These are phyloP conservation scores for Strobilomyces echinocephalus DNA, from an alignment of 768 basidiomycete species.

Conservation along the genomic window DNA sequence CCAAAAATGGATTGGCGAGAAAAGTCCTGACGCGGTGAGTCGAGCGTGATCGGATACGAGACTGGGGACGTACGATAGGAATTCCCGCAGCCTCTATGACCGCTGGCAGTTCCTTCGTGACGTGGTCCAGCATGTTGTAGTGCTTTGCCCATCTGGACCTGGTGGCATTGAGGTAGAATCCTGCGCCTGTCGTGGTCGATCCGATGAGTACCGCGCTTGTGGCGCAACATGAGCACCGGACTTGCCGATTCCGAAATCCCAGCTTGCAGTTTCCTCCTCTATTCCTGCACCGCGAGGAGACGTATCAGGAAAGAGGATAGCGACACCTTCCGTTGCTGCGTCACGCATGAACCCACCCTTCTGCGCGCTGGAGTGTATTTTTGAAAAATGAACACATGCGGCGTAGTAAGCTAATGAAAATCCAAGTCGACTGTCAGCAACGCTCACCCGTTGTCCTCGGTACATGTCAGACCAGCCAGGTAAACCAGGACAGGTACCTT, in stretches of 20 bases:
- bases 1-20: constrained; percentile 85
- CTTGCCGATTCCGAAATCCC: constrained; percentile 86
- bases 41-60: not conserved
- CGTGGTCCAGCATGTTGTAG: constrained; percentile 86
- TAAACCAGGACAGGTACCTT: constrained; percentile 74
- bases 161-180: constrained; percentile 95
- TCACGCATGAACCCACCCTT: constrained; percentile 91
- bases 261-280: constrained; percentile 72
- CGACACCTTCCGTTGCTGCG: constrained; percentile 81
- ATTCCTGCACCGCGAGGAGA: constrained; percentile 89
- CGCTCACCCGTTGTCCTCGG: constrained; percentile 85
- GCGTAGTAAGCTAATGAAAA: not conserved
- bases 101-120: constrained; percentile 79
- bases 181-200: constrained; percentile 50
- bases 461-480: constrained; percentile 86
- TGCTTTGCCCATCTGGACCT: constrained; percentile 62
- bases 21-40: constrained; percentile 55
- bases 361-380: constrained; percentile 56
- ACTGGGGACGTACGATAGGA: constrained; percentile 58
- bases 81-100: constrained; percentile 69
- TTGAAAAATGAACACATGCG: too few relatives aligned
- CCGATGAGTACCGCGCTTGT: constrained; percentile 1
- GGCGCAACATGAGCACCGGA: not conserved
- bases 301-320: constrained; percentile 89
- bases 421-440: not conserved